phyloP scores from a whole-genome alignment of 192 early-diverging fungal species.

The Backusella parvicylindrica region DNA sequence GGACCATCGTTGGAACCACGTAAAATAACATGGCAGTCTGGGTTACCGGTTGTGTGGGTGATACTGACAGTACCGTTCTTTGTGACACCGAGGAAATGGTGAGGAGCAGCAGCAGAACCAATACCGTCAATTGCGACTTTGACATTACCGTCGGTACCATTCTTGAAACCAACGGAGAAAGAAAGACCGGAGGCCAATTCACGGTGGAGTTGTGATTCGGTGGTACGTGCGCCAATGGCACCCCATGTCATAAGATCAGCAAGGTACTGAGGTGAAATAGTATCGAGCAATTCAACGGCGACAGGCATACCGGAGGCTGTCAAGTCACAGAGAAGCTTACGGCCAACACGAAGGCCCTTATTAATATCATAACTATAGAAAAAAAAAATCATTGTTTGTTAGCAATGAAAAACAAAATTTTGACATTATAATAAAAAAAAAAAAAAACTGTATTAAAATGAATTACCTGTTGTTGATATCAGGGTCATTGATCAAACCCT shows the following conservation, averaged over 20 bases:
- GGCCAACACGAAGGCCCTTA: slow-evolving; percentile 78
- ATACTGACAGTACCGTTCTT: slow-evolving; percentile 84
- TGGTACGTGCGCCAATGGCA: slow-evolving; percentile 81
- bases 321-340: slow-evolving; percentile 65
- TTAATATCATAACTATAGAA: slow-evolving; percentile 65
- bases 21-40: slow-evolving; percentile 89
- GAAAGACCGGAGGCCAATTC: slow-evolving; percentile 82
- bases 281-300: slow-evolving; percentile 77
- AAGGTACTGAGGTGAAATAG: slow-evolving; percentile 79
- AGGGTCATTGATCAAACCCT: slow-evolving; percentile 88
- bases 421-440: too few relatives aligned
- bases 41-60: slow-evolving; percentile 86
- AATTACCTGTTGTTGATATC: slow-evolving; percentile 59
- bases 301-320: slow-evolving; percentile 63
- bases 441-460: not conserved
- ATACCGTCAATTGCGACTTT: slow-evolving; percentile 91
- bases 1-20: slow-evolving; percentile 84
- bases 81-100: slow-evolving; percentile 81
- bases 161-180: slow-evolving; percentile 80
- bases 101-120: slow-evolving; percentile 72
- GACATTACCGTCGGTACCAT: slow-evolving; percentile 79
- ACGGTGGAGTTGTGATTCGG: slow-evolving; percentile 81
- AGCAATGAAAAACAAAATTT: not conserved
- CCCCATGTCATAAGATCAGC: slow-evolving; percentile 77
- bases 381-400: not conserved